Conservation (phyloP, 2,329 filamentous ascomycete species). For the Pyrenophora teres region DNA sequence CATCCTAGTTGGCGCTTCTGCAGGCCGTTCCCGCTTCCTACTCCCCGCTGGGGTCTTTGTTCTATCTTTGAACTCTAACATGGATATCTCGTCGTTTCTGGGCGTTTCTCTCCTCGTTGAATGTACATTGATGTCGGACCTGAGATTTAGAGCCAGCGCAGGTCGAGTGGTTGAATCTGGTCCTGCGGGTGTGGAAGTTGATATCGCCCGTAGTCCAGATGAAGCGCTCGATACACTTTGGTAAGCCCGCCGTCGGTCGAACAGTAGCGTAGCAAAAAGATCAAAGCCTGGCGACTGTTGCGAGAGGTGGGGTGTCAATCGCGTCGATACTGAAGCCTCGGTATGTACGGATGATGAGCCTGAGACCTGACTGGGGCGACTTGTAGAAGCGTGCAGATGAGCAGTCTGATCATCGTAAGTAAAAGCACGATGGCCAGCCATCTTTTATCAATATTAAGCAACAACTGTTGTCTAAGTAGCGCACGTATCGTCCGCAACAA, state of each 20-base stretch:
- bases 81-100: not conserved
- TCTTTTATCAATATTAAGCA: not conserved
- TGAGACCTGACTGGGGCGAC: not conserved
- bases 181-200: not conserved
- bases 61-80: not conserved
- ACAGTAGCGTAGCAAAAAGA: constrained; percentile 14
- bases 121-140: not conserved
- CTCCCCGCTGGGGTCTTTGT: not conserved
- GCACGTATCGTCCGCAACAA: constrained; percentile 9
- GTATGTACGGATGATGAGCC: not conserved
- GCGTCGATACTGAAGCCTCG: not conserved
- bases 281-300: not conserved
- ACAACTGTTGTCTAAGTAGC: not conserved
- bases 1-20: not conserved
- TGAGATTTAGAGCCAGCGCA: too few relatives aligned
- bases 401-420: not conserved
- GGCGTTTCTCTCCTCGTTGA: not conserved
- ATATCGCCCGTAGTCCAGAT: not conserved
- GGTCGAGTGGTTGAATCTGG: not conserved
- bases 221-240: not conserved
- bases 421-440: constrained; percentile 1
- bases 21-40: not conserved
- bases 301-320: not conserved
- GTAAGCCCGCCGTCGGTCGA: constrained; percentile 14
- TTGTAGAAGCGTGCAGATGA: not conserved